Evolutionary conservation across 805 yeast genomes (phyloP).

Genomic region (Nematodospora valgi): DNA sequence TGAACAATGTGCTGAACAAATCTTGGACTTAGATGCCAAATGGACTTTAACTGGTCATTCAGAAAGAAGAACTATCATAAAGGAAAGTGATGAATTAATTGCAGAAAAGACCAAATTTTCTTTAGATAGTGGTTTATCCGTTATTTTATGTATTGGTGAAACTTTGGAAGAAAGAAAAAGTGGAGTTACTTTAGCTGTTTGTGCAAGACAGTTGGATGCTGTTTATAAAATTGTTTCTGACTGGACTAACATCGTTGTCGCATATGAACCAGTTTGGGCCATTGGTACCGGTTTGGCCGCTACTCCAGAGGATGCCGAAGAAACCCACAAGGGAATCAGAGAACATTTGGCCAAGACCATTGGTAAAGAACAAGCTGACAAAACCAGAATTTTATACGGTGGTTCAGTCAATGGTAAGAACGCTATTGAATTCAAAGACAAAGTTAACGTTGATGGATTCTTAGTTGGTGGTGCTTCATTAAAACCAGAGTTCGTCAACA

Average conservation of each 20-base stretch:
- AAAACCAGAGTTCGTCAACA: slow-evolving; percentile 96
- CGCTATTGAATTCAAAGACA: slow-evolving; percentile 85
- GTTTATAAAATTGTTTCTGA: slow-evolving; percentile 76
- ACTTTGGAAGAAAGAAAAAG: slow-evolving; percentile 92
- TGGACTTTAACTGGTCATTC: slow-evolving; percentile 99
- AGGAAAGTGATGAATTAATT: slow-evolving; percentile 84
- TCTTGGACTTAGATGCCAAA: slow-evolving; percentile 86
- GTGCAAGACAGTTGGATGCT: slow-evolving; percentile 86
- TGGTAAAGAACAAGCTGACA: slow-evolving; percentile 73
- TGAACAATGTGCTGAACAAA: slow-evolving; percentile 84
- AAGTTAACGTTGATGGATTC: slow-evolving; percentile 95
- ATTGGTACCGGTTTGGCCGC: slow-evolving; percentile 99
- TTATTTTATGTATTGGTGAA: slow-evolving; percentile 97
- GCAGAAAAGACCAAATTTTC: slow-evolving; percentile 96
- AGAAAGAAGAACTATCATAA: slow-evolving; percentile 93
- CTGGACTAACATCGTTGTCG: slow-evolving; percentile 91
- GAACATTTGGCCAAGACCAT: slow-evolving; percentile 71
- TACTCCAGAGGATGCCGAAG: slow-evolving; percentile 97
- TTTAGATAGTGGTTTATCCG: slow-evolving; percentile 81
- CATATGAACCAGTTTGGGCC: slow-evolving; percentile 99
- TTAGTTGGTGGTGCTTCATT: slow-evolving; percentile 99
- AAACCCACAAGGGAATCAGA: slow-evolving; percentile 87
- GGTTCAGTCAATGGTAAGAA: slow-evolving; percentile 97
- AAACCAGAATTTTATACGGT: slow-evolving; percentile 92
- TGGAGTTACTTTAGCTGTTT: slow-evolving; percentile 79